Conservation (phyloP, 208 protist species). For the Crithidia fasciculata region DNA sequence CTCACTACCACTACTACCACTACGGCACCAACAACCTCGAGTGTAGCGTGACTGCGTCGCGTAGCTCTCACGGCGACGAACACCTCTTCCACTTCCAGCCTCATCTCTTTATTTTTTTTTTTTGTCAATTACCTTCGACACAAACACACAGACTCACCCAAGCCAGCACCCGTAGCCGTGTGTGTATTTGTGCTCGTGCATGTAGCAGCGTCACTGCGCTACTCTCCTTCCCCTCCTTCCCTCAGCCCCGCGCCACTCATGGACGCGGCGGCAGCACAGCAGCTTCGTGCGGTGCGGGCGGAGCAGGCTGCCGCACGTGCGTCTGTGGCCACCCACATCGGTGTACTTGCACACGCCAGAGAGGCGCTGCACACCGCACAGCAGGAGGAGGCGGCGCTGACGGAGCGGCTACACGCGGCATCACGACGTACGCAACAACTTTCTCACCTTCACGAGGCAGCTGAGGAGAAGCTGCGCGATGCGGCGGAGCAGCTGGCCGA, state of each 20-base stretch:
- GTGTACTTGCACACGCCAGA: constrained; percentile 5
- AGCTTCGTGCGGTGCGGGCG: constrained; percentile 34
- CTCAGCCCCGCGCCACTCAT: constrained; percentile 14
- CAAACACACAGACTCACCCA: too few species aligned
- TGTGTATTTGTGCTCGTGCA: too few species aligned
- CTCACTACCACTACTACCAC: too few species aligned
- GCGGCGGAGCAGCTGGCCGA: constrained; percentile 17
- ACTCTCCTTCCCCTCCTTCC: not conserved
- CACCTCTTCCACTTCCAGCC: too few species aligned
- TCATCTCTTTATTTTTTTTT: too few species aligned
- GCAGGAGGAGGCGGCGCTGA: constrained; percentile 41
- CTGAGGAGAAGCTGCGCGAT: constrained; percentile 14
- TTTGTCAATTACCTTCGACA: too few species aligned
- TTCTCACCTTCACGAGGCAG: not conserved
- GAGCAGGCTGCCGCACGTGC: constrained; percentile 24
- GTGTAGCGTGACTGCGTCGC: too few species aligned
- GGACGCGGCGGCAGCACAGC: constrained; percentile 39
- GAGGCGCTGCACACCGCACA: constrained; percentile 9
- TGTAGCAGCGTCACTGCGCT: too few species aligned
- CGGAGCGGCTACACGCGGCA: constrained; percentile 31
- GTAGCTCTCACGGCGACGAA: too few species aligned
- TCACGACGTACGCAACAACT: constrained; percentile 12
- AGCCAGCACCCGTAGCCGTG: too few species aligned
- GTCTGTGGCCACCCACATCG: constrained; percentile 19
- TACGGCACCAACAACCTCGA: too few species aligned